Evolutionary conservation across 2,329 filamentous ascomycete genomes (phyloP).

Genomic region (Cordyceps farinosa): DNA sequence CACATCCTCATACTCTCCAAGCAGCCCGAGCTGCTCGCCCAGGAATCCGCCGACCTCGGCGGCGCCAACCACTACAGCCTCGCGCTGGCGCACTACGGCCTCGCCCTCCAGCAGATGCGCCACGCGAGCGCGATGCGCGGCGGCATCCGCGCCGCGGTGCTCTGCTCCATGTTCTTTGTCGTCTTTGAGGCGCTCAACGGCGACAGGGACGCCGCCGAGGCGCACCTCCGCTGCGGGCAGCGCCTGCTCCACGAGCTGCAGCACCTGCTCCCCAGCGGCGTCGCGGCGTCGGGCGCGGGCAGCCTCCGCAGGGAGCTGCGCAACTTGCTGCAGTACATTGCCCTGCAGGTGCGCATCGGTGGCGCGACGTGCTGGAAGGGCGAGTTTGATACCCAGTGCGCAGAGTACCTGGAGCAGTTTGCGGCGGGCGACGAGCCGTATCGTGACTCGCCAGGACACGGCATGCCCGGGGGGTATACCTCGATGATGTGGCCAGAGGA

Average conservation of each 20-base stretch:
- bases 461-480: neutral
- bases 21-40: conserved; percentile 18
- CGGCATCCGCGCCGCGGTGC: conserved; percentile 28
- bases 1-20: conserved; percentile 33
- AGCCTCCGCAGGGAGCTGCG: conserved; percentile 22
- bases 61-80: conserved; percentile 28
- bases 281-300: neutral
- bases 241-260: conserved; percentile 35
- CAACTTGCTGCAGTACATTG: conserved; percentile 23
- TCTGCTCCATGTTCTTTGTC: conserved; percentile 37
- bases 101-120: conserved; percentile 29
- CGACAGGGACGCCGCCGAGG: conserved; percentile 32
- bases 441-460: neutral
- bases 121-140: conserved; percentile 20
- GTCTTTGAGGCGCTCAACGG: conserved; percentile 37
- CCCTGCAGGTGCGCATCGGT: conserved; percentile 21
- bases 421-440: neutral
- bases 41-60: conserved; percentile 11
- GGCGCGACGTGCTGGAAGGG: conserved; percentile 4
- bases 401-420: neutral
- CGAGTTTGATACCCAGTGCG: neutral
- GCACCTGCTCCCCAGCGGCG: neutral
- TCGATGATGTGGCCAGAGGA: neutral
- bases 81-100: conserved; percentile 33
- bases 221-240: conserved; percentile 36